Evolutionary conservation across 73 alveolate species (phyloP).

Genomic region (Paramecium pentaurelia): DNA sequence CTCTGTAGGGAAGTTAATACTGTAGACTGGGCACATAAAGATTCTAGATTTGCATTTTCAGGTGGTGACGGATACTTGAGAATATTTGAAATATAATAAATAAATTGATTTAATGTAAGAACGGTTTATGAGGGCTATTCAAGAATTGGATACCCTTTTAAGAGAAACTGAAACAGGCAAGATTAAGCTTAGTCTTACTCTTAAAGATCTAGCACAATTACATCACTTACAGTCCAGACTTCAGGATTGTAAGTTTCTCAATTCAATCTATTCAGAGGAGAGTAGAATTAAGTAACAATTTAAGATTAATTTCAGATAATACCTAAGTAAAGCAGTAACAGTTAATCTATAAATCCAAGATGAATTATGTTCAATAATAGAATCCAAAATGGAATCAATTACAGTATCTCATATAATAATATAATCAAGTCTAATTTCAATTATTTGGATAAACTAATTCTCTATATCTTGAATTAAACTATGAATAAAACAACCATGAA

Average conservation of each 20-base stretch:
- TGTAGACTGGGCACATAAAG: constrained; percentile 78
- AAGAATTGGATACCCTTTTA: neutral
- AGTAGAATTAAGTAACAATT: neutral
- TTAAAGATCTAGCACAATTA: neutral
- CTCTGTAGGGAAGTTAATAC: constrained; percentile 76
- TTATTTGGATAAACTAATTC: constrained; percentile 3
- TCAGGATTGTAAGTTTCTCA: constrained; percentile 20
- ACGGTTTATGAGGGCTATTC: constrained; percentile 3
- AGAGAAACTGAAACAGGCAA: neutral
- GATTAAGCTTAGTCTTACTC: neutral
- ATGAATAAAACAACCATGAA: neutral
- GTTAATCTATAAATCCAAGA: constrained; percentile 4
- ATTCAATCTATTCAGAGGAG: neutral
- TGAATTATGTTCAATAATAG: neutral
- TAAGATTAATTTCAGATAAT: neutral
- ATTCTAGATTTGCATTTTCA: constrained; percentile 83
- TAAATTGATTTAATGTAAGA: constrained; percentile 47
- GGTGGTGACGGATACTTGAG: constrained; percentile 92
- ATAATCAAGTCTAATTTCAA: neutral
- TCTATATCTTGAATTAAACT: neutral
- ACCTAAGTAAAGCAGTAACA: neutral
- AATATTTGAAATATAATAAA: constrained; percentile 68
- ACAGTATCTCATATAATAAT: neutral
- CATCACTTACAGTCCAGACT: constrained; percentile 1
- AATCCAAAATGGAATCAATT: neutral